Percentiles rank a stretch among this genome's conserved stretches.
Conservation (phyloP, 2,329 filamentous ascomycete genomes). For the Epichloe typhina region DNA sequence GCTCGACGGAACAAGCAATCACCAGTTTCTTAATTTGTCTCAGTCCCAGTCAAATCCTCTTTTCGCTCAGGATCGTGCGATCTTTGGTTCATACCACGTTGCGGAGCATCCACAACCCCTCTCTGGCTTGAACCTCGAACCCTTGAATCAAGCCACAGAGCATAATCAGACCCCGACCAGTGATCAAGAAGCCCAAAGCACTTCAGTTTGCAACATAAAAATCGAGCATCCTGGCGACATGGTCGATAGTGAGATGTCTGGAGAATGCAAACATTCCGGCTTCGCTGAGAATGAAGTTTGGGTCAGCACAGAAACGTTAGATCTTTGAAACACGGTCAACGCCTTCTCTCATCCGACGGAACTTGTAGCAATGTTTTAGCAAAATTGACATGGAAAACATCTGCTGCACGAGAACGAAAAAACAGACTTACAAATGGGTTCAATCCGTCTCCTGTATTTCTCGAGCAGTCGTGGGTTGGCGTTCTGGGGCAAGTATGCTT, state of each 20-base stretch:
- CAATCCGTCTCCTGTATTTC: neutral
- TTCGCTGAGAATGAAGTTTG: slow-evolving; percentile 7
- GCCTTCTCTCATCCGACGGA: neutral
- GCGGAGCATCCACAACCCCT: slow-evolving; percentile 10
- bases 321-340: slow-evolving; percentile 1
- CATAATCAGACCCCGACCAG: slow-evolving; percentile 7
- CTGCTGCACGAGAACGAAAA: neutral
- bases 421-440: neutral
- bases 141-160: slow-evolving; percentile 15
- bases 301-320: slow-evolving; percentile 3
- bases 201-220: slow-evolving; percentile 11
- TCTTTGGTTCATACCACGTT: slow-evolving; percentile 16
- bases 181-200: slow-evolving; percentile 7
- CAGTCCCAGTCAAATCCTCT: slow-evolving; percentile 20
- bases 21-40: slow-evolving; percentile 16
- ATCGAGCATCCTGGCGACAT: slow-evolving; percentile 14
- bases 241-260: slow-evolving; percentile 9
- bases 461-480: neutral
- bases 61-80: slow-evolving; percentile 19
- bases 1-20: slow-evolving; percentile 9
- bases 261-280: slow-evolving; percentile 13
- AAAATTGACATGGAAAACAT: neutral
- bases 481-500: neutral
- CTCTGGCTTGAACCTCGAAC: slow-evolving; percentile 17
- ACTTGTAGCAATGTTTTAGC: neutral